phyloP scores from a whole-genome alignment of 2,329 filamentous ascomycete genomes.

The Claviceps quebecensis region DNA sequence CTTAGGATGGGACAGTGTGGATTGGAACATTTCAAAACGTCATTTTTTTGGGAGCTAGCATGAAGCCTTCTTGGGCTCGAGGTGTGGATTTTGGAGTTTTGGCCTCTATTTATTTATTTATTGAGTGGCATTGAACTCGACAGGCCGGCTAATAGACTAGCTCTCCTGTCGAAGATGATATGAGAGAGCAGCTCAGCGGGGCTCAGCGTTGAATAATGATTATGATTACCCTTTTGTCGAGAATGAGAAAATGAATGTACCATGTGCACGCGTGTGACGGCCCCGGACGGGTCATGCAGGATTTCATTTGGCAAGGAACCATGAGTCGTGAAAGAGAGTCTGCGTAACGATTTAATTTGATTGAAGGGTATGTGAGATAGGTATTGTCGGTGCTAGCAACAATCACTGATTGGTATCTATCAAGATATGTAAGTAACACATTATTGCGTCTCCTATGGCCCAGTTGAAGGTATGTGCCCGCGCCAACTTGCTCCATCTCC shows the following conservation, averaged over 20 bases:
- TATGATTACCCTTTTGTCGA: neutral
- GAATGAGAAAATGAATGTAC: neutral
- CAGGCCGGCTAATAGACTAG: conserved; percentile 2
- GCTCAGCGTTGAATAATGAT: conserved; percentile 1
- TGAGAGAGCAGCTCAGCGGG: neutral
- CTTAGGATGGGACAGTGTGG: neutral
- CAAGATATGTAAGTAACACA: no score
- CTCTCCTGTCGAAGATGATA: neutral
- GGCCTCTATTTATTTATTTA: neutral
- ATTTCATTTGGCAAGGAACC: neutral
- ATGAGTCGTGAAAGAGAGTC: neutral
- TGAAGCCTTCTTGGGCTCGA: neutral
- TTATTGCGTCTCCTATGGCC: no score
- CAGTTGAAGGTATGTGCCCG: no score
- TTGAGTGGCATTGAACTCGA: conserved; percentile 1
- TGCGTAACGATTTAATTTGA: no score
- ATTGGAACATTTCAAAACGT: neutral
- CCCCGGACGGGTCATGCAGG: neutral
- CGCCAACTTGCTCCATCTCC: no score
- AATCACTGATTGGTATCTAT: no score
- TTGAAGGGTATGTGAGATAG: no score
- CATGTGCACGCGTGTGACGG: neutral
- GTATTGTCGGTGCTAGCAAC: no score
- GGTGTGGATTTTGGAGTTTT: conserved; percentile 2
- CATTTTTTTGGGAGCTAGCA: neutral